phyloP scores from a whole-genome alignment of 176 grass and related monocot species.

The Tuctoria greenei region DNA sequence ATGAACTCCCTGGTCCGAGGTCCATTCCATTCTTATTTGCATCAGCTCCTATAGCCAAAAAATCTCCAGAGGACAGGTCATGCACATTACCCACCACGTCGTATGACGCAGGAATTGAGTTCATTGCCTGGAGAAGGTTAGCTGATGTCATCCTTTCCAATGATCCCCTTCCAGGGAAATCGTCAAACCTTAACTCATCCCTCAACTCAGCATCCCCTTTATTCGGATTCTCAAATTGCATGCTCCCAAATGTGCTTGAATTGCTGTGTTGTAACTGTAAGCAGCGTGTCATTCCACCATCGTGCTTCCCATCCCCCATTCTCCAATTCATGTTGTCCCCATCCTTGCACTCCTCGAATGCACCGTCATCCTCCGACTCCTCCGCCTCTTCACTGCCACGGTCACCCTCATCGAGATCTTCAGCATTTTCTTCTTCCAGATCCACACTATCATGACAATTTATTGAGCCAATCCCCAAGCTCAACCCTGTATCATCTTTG shows the following conservation, averaged over 20 bases:
- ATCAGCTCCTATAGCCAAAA: constrained; percentile 75
- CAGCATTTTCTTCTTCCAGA: constrained; percentile 40
- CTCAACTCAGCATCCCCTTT: constrained; percentile 56
- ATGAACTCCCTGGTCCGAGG: constrained; percentile 40
- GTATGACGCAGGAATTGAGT: constrained; percentile 42
- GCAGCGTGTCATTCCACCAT: constrained; percentile 44
- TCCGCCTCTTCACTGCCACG: constrained; percentile 40
- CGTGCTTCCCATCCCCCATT: constrained; percentile 40
- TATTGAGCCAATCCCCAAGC: constrained; percentile 38
- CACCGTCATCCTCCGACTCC: constrained; percentile 42
- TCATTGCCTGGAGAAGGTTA: constrained; percentile 81
- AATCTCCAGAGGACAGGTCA: constrained; percentile 56
- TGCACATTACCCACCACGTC: constrained; percentile 50
- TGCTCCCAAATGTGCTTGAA: constrained; percentile 24
- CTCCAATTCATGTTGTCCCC: constrained; percentile 56
- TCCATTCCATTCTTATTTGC: constrained; percentile 55
- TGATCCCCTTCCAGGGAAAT: constrained; percentile 57
- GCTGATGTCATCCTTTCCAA: constrained; percentile 77
- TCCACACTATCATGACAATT: constrained; percentile 46
- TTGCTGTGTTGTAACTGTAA: constrained; percentile 53
- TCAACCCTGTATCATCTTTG: constrained; percentile 41
- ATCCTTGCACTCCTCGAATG: constrained; percentile 46
- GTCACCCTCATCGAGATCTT: constrained; percentile 42
- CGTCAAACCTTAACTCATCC: constrained; percentile 45
- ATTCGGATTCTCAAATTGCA: constrained; percentile 88